phyloP scores from a whole-genome alignment of 106 monocot species.

The Chionographis japonica region DNA sequence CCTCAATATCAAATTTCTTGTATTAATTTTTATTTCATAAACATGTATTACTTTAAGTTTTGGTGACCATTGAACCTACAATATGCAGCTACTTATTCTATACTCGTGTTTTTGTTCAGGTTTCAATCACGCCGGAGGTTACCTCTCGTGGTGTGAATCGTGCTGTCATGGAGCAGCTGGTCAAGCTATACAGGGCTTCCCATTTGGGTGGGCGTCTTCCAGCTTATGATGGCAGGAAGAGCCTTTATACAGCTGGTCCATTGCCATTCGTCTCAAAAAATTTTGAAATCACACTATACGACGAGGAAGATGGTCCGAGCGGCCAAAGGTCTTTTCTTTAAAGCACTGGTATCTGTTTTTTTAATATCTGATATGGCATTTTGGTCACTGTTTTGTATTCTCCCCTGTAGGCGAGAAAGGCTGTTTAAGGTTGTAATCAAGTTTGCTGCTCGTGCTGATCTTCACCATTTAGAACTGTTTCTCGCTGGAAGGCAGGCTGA shows the following conservation, averaged over 20 bases:
- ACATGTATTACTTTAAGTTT: not conserved
- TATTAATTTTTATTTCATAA: not conserved
- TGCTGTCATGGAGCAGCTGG: constrained; percentile 75
- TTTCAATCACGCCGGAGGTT: constrained; percentile 79
- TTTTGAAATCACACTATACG: constrained; percentile 62
- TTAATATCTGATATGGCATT: not conserved
- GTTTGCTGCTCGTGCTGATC: constrained; percentile 72
- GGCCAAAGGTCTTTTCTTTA: constrained; percentile 31
- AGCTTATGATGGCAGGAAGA: constrained; percentile 93
- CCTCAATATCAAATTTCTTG: not conserved
- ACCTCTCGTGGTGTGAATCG: constrained; percentile 75
- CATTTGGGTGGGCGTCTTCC: constrained; percentile 79
- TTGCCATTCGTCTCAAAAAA: constrained; percentile 69
- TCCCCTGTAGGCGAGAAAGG: constrained; percentile 32
- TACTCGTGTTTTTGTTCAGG: constrained; percentile 24
- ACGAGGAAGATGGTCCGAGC: constrained; percentile 61
- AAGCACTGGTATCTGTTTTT: not conserved
- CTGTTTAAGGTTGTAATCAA: constrained; percentile 63
- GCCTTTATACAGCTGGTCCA: constrained; percentile 80
- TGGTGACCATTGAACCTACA: not conserved
- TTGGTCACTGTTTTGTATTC: not conserved
- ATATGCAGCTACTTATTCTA: not conserved
- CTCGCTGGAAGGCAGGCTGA: constrained; percentile 68
- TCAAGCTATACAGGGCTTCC: constrained; percentile 44
- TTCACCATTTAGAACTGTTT: constrained; percentile 68